A percentile compares a stretch with the other conserved stretches of the same genome.
Conservation (phyloP, 352 stramenopile species). For the Phytophthora syringae region DNA sequence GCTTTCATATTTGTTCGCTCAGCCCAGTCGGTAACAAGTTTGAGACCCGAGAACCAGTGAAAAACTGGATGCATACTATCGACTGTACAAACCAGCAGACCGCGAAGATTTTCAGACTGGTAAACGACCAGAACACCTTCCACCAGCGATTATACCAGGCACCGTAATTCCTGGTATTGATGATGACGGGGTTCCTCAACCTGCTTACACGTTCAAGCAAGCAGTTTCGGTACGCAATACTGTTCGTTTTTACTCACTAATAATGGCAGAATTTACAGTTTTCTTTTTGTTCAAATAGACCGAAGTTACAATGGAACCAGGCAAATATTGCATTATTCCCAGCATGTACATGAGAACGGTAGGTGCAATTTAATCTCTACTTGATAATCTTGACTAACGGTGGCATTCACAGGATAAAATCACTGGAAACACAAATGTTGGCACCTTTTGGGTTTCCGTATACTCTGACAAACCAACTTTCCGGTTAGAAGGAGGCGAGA, state of each 20-base stretch:
- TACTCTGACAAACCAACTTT: conserved; percentile 80
- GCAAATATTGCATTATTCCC: conserved; percentile 81
- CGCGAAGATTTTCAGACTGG: conserved; percentile 66
- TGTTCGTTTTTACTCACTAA: background rate
- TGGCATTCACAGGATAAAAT: conserved; percentile 61
- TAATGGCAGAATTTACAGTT: background rate
- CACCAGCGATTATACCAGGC: conserved; percentile 79
- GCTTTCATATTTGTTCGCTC: conserved; percentile 81
- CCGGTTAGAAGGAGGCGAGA: conserved; percentile 71
- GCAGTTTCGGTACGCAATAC: conserved; percentile 62
- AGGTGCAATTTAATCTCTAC: background rate
- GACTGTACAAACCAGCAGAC: conserved; percentile 72
- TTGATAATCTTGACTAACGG: background rate
- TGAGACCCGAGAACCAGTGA: conserved; percentile 69
- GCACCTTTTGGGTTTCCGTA: conserved; percentile 84
- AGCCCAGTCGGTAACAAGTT: conserved; percentile 43
- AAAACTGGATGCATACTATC: conserved; percentile 75
- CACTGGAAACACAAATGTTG: conserved; percentile 77
- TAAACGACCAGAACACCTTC: conserved; percentile 50
- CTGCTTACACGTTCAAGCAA: conserved; percentile 87
- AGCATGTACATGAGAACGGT: conserved; percentile 91
- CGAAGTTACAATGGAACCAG: conserved; percentile 73
- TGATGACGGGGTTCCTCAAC: conserved; percentile 71
- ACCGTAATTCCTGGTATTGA: conserved; percentile 69
- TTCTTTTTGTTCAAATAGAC: conserved; percentile 38